Percentiles rank a stretch among this genome's conserved stretches.
Evolutionary conservation across 225 moss, liverwort and hornwort genomes (phyloP).

Genomic region (Bryum argenteum): DNA sequence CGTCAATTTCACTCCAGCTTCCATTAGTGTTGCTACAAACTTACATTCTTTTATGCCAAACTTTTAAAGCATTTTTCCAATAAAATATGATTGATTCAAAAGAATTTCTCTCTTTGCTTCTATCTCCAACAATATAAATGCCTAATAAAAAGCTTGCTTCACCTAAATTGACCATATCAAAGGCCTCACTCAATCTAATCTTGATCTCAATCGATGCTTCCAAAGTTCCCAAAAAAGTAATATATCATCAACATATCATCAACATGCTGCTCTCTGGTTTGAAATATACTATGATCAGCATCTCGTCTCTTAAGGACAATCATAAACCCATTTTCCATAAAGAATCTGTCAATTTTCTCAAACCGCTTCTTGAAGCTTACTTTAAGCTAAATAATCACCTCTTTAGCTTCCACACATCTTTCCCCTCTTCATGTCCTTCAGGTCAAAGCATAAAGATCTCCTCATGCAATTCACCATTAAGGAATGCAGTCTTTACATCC

Average conservation of each 20-base stretch:
- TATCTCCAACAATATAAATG: too few species aligned
- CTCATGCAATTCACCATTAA: neutral
- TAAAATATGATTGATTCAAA: too few species aligned
- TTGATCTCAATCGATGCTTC: neutral
- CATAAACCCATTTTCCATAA: neutral
- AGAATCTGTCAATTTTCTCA: neutral
- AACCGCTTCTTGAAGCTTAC: neutral
- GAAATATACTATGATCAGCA: too few species aligned
- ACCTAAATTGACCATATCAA: neutral
- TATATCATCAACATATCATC: neutral
- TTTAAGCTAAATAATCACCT: neutral
- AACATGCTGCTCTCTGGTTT: too few species aligned
- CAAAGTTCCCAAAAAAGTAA: neutral
- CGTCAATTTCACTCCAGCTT: too few species aligned
- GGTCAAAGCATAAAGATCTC: neutral
- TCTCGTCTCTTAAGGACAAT: too few species aligned
- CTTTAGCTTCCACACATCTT: neutral
- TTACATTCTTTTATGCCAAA: too few species aligned
- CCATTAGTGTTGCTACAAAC: too few species aligned
- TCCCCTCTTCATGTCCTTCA: neutral
- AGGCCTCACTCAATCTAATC: neutral
- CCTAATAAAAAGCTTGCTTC: neutral
- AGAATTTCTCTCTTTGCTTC: too few species aligned
- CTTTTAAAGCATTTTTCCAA: too few species aligned
- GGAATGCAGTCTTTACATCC: neutral